These are phyloP conservation scores for Xerocomus minutiporus DNA, from an alignment of 1,284 basidiomycete species.

Conservation along the genomic window DNA sequence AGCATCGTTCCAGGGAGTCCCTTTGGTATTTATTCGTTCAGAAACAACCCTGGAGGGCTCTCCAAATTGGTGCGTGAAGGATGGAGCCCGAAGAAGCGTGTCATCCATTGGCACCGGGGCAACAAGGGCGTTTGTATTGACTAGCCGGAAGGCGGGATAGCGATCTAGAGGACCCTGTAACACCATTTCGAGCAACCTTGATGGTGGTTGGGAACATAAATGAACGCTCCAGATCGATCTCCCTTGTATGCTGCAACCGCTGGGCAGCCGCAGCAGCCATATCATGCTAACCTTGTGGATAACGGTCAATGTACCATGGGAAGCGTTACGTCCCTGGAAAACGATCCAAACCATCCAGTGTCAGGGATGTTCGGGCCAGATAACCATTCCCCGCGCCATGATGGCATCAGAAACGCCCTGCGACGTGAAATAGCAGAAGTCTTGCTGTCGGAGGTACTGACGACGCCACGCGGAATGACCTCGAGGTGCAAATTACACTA, in stretches of 20 bases:
- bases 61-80: conserved; percentile 22
- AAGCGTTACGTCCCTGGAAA: conserved; percentile 8
- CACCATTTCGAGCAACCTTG: conserved; percentile 7
- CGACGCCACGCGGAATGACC: background rate
- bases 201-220: background rate
- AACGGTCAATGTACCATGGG: conserved; percentile 7
- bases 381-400: background rate
- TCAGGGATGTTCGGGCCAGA: conserved; percentile 4
- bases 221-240: conserved; percentile 2
- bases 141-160: conserved; percentile 5
- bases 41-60: conserved; percentile 19
- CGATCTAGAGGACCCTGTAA: conserved; percentile 9
- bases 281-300: background rate
- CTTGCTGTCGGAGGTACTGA: background rate
- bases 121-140: conserved; percentile 13
- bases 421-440: background rate
- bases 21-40: conserved; percentile 21
- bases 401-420: background rate
- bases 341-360: conserved; percentile 29
- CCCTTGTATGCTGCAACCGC: conserved; percentile 10
- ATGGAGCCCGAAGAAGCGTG: conserved; percentile 16
- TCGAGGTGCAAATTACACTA: background rate
- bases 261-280: conserved; percentile 1
- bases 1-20: conserved; percentile 1
- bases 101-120: conserved; percentile 15